Base-by-base conservation (phyloP, 345 rosid species). In the Capsella bursapastoris region DNA sequence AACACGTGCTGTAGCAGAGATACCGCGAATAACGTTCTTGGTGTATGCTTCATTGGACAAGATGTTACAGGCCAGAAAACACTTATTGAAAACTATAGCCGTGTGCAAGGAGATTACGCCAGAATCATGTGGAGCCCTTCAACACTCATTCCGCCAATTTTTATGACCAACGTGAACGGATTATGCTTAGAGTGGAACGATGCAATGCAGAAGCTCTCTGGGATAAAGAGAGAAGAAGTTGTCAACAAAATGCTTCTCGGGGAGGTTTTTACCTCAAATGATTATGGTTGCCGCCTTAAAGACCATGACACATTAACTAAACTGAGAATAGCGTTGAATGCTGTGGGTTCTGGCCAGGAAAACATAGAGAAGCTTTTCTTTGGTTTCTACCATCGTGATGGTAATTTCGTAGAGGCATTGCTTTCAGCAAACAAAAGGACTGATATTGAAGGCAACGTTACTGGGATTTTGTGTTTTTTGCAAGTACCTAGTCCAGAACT, bases 11-110 rank as follows among this genome's bases (percentile, higher is more conserved):
- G 91, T 81, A 90, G 86, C 80, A 82, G 88, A 71, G 94, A 87
- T 68, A 52, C 64, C 11, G 68, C 52, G 75, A 87, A 80, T 57
- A 88, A 81, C 56, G 82, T 92, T 61, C 83, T 75, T 56, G 96
- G 97, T 37, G 81, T 90, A 58, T 92, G 97, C 83, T 90, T 92
- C 56, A 80, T 88, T 57, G 97, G 87, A 63, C 96, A 92, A 83
- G 97, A 92, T 79, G 72, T 88, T 52, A 90, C 92, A 0, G 86
- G 85, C 16, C 88, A 92, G 57, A 92, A 82, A 75, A 45, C 65
- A 74, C 77, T 84, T 56, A 78, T 64, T 66, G 89, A 88, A 76
- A 90, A 83, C 59, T 90, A 82, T 58, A 83, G 83, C 69, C 82
- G 84, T 10, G 57, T 92, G 52, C 87, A 86, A 71, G 90, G 96